These are phyloP conservation scores for Neonectria faginata DNA, from an alignment of 2,329 filamentous ascomycete genomes.

Conservation along the genomic window DNA sequence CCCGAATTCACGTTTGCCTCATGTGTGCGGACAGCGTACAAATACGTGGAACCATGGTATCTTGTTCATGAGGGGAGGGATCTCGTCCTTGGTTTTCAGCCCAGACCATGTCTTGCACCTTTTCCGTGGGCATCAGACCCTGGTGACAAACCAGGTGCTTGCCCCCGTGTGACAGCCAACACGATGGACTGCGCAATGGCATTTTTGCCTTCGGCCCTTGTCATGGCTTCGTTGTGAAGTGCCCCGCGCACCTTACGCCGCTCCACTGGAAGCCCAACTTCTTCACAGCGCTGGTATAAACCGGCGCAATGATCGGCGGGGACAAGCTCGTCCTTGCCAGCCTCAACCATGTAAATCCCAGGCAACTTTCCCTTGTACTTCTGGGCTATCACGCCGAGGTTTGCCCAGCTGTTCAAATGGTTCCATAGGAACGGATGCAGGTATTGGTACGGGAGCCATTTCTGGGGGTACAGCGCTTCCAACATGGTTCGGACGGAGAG, in stretches of 20 bases:
- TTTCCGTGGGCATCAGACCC: constrained; percentile 19
- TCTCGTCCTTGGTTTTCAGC: constrained; percentile 26
- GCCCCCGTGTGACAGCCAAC: constrained; percentile 39
- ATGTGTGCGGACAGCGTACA: background rate
- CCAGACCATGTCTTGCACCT: constrained; percentile 13
- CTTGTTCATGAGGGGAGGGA: constrained; percentile 16
- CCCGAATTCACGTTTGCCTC: constrained; percentile 43
- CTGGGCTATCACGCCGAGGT: constrained; percentile 58
- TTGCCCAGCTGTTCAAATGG: constrained; percentile 66
- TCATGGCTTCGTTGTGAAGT: constrained; percentile 68
- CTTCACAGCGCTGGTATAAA: constrained; percentile 60
- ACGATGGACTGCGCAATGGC: constrained; percentile 44
- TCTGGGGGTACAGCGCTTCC: constrained; percentile 78
- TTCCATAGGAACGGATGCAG: constrained; percentile 79
- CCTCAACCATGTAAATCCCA: constrained; percentile 64
- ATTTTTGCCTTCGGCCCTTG: constrained; percentile 50
- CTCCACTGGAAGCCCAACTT: constrained; percentile 60
- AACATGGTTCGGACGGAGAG: constrained; percentile 78
- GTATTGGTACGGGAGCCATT: constrained; percentile 82
- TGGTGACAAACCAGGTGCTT: constrained; percentile 17
- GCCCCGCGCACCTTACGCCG: constrained; percentile 60
- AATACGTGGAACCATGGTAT: constrained; percentile 4
- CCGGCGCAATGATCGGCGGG: constrained; percentile 61
- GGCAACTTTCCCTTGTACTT: constrained; percentile 46
- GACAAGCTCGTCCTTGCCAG: constrained; percentile 70